Evolutionary conservation across 306 rosid genomes (phyloP), one percentile per base, ranked within the genome.

Genomic region (Cyamopsis tetragonoloba): DNA sequence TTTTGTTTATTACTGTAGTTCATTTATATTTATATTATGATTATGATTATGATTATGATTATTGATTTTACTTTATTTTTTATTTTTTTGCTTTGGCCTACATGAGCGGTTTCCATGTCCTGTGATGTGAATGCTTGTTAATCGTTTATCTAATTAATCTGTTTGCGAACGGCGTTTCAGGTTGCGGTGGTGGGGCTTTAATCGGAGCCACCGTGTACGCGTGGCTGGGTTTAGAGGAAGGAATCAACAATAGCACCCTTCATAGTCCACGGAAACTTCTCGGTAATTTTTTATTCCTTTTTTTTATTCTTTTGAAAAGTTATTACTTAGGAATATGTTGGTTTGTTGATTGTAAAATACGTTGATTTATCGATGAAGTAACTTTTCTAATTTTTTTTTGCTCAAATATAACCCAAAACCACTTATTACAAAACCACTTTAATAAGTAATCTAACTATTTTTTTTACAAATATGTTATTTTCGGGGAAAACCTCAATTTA

Each of bases 201-300:
- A 9, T 48, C 11, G 62, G 41, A 42, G 32, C 75, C 42, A 24
- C 62, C 51, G 53, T 42, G 9, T 4, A 76, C 0, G 12, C 54
- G 9, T 66, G 55, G 55, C 38, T 15, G 28, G 73, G 61, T 37
- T 53, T 53, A 2, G 71, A 11, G 1, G 62, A 59, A 27, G 71
- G 50, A 17, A 32, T n/a, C 27, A 81, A 47, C 51, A 24, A 0
- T n/a, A n/a, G n/a, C 49, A 26, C 72, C 10, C 26, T 59, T 7
- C 20, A 26, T 13, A 12, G 10, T 5, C 34, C 83, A 2, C 96
- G 99, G 34, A 93, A 83, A 58, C 97, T 93, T 58, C 63, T 66
- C 9, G 84, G 82, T 76, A 44, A 32, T 20, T 14, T 1, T 34
- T 22, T 19, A 18, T 12, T 12, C 6, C 26, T 4, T 1, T 0